A percentile compares a stretch with the other conserved stretches of the same genome.
phyloP scores from a whole-genome alignment of 305 asterid genomes.

The Fraxinus paxiana region DNA sequence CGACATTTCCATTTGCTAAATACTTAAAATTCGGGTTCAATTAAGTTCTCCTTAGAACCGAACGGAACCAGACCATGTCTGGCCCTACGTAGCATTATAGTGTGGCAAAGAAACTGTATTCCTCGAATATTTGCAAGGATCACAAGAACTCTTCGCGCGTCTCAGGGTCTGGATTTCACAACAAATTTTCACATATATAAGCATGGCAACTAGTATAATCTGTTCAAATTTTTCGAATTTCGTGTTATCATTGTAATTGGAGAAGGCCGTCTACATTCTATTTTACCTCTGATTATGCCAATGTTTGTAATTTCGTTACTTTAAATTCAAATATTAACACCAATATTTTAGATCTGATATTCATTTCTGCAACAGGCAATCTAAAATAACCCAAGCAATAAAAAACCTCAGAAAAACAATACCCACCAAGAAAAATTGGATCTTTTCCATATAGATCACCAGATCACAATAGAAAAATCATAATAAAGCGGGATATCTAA shows the following conservation, averaged over 20 bases:
- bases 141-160: background rate
- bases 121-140: background rate
- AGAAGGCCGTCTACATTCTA: background rate
- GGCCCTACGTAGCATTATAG: background rate
- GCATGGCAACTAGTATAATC: background rate
- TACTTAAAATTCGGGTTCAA: background rate
- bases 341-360: constrained; percentile 28
- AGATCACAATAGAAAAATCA: constrained; percentile 1
- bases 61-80: background rate
- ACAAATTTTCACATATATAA: background rate
- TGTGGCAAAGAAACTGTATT: background rate
- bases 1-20: background rate
- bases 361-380: constrained; percentile 11
- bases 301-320: background rate
- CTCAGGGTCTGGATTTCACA: background rate
- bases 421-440: constrained; percentile 18
- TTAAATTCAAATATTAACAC: constrained; percentile 5
- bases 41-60: background rate
- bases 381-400: constrained; percentile 9
- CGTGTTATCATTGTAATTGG: background rate
- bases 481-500: background rate
- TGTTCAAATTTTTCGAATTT: background rate
- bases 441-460: constrained; percentile 16
- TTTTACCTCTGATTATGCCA: background rate
- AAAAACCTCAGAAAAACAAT: background rate